Percentiles rank a stretch among this genome's conserved stretches.
These are phyloP conservation scores for Talaromyces adpressus DNA, from an alignment of 495 filamentous ascomycete species.

Conservation along the genomic window DNA sequence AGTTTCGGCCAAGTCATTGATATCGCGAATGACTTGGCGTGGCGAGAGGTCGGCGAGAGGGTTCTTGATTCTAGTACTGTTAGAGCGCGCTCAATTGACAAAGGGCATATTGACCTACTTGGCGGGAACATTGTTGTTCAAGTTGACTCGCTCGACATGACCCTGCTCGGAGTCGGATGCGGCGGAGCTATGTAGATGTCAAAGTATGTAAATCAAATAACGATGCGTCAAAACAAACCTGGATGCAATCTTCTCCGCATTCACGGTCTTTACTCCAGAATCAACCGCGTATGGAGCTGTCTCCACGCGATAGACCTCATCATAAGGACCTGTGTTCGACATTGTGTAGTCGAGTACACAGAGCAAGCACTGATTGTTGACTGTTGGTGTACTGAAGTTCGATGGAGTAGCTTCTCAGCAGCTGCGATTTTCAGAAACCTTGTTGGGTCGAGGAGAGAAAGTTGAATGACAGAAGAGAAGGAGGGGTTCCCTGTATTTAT, in stretches of 20 bases:
- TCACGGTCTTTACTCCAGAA: background rate
- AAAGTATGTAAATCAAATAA: background rate
- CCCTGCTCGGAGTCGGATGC: conserved; percentile 14
- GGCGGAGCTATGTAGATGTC: background rate
- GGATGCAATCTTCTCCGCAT: background rate
- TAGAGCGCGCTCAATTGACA: background rate
- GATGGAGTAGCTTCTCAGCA: background rate
- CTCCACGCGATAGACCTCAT: background rate
- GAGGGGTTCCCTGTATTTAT: background rate
- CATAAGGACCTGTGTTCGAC: background rate
- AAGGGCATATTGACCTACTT: conserved; percentile 23
- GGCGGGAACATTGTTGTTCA: conserved; percentile 44
- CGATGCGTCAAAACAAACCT: background rate
- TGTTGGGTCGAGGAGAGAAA: background rate
- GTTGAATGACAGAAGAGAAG: background rate
- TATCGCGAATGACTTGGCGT: conserved; percentile 45
- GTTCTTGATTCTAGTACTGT: conserved; percentile 48
- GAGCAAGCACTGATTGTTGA: background rate
- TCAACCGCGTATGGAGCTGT: background rate
- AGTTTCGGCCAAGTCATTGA: conserved; percentile 47
- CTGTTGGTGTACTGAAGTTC: background rate
- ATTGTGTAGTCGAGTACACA: background rate
- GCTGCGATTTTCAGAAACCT: background rate
- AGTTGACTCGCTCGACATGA: conserved; percentile 32
- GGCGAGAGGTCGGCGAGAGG: conserved; percentile 50